Base-by-base conservation (phyloP, 805 yeast species). In the Teunomyces gatunensis region DNA sequence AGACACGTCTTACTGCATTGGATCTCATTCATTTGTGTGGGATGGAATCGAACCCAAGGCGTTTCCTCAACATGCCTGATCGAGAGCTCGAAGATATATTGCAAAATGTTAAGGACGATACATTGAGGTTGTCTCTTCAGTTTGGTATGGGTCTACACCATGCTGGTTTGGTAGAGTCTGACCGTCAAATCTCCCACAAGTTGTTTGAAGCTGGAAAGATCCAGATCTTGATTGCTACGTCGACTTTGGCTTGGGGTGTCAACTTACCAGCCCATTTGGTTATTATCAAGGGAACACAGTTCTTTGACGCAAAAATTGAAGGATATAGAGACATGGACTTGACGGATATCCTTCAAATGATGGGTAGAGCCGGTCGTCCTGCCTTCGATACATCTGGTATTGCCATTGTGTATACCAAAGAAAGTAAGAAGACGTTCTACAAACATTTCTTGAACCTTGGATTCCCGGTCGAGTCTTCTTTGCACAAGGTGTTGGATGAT, bases 191-290 rank as follows among this genome's bases (percentile, higher is more conserved):
- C 12, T 78, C 87, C 4, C 92, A 86, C 57, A 81, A 81, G 55
- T 65, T 86, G 33, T 86, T 86, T 64, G 89, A 85, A 48, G 66
- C 73, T n/a, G 83, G 79, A 39, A 85, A 84, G 60, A 78, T 86
- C 42, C 94, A 87, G 65, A 78, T 86, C 39, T 73, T 86, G 51
- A 74, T 87, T 33, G 91, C 92, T 1, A 86, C 94, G 0, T 83
- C 89, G n/a, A 87, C 92, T 1, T 74, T 87, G 53, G 92, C 94
- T 0, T 87, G 92, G 92, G 92, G 92, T 65, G 92, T 87, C 41
- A 87, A 86, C 57, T 72, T 87, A 53, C 92, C 92, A 1, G 92
- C 94, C 0, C 86, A 85, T 65, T 69, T 86, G 54, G 94, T 86
- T 12, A 79, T 86, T 39, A 84, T 86, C 54, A 86, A 86, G 63